Evolutionary conservation across 2,329 filamentous ascomycete species (phyloP), one percentile per base, ranked within the genome.

Genomic region (Pestalotiopsis sp.): DNA sequence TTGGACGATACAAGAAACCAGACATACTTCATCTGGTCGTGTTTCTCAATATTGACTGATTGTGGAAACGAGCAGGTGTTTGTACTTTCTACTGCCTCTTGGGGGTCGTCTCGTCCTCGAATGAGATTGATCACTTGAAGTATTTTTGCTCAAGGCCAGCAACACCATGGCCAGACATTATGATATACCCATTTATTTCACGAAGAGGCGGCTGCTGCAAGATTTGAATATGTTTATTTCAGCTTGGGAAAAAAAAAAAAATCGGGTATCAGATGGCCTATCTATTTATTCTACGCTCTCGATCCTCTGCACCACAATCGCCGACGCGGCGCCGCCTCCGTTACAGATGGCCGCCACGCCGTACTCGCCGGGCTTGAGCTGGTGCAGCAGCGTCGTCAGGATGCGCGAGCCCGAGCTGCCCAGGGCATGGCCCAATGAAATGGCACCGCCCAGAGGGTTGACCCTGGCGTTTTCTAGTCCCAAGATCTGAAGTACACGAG

Each of bases 321-420:
- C 96, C 11, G 93, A 95, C 1, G 95, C 94, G 14, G 94, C 95
- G 69, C 96, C 96, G 57, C 96, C 96, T 61, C 96, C 96, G 76
- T 99, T 99, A 84, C 96, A 98, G 70, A 99, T 98, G 2, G 95
- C 95, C 17, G 95, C 96, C 72, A 95, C 93, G 67, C 96, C 96
- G 78, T 98, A 98, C 83, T 99, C 93, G 45, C 95, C 95, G 56
- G 92, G 90, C 84, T 97, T 91, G 71, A 98, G 85, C 82, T 98
- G 95, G 81, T 98, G 95, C 70, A 98, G 85, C 71, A 98, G 83
- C 0, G 95, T 97, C 1, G 94, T 94, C 69, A 98, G 83, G 73
- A 98, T 98, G 71, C 95, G 90, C 27, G 94, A 95, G 14, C 95
- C 95, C 1, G 95, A 98, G 86, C 94, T 98, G 20, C 95, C 95